Conservation (phyloP, 148 eudicot genomes). For the Arctostaphylos glauca region DNA sequence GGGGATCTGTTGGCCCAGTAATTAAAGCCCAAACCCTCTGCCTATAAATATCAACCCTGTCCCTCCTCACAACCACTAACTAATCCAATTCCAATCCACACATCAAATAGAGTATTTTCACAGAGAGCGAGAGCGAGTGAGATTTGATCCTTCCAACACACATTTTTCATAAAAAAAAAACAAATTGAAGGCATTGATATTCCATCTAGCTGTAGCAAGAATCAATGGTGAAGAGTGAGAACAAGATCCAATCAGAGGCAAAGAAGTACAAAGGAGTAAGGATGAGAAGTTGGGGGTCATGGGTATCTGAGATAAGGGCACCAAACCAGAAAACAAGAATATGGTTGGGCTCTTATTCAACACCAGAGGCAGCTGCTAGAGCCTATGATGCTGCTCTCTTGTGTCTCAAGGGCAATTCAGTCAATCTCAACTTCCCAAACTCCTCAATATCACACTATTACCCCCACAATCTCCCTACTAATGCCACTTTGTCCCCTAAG, state of each 20-base stretch:
- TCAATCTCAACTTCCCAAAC: slow-evolving; percentile 70
- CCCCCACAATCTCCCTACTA: background rate
- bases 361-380: slow-evolving; percentile 87
- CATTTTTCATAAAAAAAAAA: background rate
- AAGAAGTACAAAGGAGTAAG: slow-evolving; percentile 84
- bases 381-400: slow-evolving; percentile 91
- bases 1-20: background rate
- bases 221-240: slow-evolving; percentile 61
- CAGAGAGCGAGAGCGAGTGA: background rate
- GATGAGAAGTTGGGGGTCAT: slow-evolving; percentile 90
- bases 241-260: slow-evolving; percentile 31
- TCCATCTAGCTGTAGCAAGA: background rate
- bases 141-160: background rate
- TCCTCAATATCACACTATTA: background rate
- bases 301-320: slow-evolving; percentile 84
- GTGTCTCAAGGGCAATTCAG: slow-evolving; percentile 77
- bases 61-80: slow-evolving; percentile 14
- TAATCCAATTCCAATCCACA: background rate
- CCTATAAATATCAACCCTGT: slow-evolving; percentile 20
- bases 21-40: background rate
- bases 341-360: slow-evolving; percentile 88
- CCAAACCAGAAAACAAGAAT: slow-evolving; percentile 84
- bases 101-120: background rate
- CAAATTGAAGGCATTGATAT: background rate
- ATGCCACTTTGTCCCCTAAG: slow-evolving; percentile 52